phyloP scores from a whole-genome alignment of 2,329 filamentous ascomycete genomes.

The Elsinoe batatas region DNA sequence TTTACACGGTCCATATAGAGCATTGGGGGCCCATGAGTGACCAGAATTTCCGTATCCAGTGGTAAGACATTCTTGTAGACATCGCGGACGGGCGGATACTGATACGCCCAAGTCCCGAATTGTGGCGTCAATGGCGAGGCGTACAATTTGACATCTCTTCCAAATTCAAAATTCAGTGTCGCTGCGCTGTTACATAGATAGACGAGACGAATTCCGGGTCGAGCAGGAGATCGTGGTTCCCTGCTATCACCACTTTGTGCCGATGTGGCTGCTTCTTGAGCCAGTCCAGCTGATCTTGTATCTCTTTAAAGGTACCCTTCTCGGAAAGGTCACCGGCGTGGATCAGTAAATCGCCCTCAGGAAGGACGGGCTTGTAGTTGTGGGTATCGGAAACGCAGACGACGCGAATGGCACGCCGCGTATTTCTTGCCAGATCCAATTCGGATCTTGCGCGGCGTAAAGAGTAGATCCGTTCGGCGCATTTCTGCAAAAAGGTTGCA shows the following conservation, averaged over 20 bases:
- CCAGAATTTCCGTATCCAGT: conserved; percentile 60
- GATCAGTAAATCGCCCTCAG: conserved; percentile 70
- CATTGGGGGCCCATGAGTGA: conserved; percentile 53
- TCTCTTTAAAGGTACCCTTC: conserved; percentile 57
- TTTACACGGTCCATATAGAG: conserved; percentile 30
- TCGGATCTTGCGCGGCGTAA: background rate
- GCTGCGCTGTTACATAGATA: background rate
- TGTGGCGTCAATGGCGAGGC: conserved; percentile 48
- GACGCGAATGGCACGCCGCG: conserved; percentile 42
- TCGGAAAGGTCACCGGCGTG: conserved; percentile 76
- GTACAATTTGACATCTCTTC: conserved; percentile 57
- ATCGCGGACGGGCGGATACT: conserved; percentile 56
- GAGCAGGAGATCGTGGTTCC: conserved; percentile 84
- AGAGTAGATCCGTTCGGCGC: too few relatives aligned
- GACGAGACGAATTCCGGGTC: conserved; percentile 40
- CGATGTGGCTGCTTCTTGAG: conserved; percentile 60
- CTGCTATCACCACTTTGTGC: conserved; percentile 72
- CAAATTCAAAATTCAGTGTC: conserved; percentile 32
- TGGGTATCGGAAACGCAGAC: conserved; percentile 73
- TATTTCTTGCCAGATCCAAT: background rate
- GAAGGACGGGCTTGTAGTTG: conserved; percentile 46
- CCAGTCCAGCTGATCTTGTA: conserved; percentile 82
- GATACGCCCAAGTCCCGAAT: conserved; percentile 47
- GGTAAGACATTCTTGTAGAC: conserved; percentile 67
- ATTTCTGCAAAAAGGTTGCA: too few relatives aligned